Evolutionary conservation across 1,284 basidiomycete genomes (phyloP).

Genomic region (Pseudozyma hubeiensis): DNA sequence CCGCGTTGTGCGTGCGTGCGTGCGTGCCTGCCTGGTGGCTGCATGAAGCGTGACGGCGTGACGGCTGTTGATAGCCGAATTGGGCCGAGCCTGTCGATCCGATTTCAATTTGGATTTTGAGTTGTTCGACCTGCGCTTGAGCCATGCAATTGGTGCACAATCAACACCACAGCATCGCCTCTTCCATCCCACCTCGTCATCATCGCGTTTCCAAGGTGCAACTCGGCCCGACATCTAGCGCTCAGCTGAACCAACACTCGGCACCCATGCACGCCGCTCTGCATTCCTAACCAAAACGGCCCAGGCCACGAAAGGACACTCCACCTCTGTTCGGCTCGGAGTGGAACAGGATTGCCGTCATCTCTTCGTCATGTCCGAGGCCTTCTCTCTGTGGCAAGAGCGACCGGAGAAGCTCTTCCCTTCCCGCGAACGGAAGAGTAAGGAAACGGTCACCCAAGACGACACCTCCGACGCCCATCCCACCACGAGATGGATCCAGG

Average conservation of each 20-base stretch:
- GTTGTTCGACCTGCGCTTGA: conserved; percentile 20
- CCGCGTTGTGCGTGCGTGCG: not conserved
- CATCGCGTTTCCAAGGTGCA: not conserved
- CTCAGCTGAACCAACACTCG: no score
- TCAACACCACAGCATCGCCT: no score
- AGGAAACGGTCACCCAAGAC: not conserved
- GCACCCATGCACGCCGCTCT: no score
- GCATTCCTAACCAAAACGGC: no score
- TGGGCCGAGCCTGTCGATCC: conserved; percentile 18
- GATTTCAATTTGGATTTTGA: not conserved
- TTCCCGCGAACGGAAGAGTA: conserved; percentile 4
- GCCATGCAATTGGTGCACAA: conserved; percentile 20
- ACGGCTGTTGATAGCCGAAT: conserved; percentile 15
- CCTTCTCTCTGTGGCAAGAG: conserved; percentile 41
- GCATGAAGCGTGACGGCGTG: not conserved
- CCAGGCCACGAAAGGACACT: no score
- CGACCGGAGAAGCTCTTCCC: conserved; percentile 37
- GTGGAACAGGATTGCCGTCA: no score
- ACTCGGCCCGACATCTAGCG: no score
- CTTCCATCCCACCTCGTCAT: not conserved
- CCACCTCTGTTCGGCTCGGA: not conserved
- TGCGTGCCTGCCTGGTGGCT: not conserved
- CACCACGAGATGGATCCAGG: conserved; percentile 27
- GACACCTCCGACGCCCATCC: conserved; percentile 9
- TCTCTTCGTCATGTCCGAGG: conserved; percentile 33